These are phyloP conservation scores for Diplotaxis tenuifolia DNA, from an alignment of 345 rosid genomes.

Conservation along the genomic window DNA sequence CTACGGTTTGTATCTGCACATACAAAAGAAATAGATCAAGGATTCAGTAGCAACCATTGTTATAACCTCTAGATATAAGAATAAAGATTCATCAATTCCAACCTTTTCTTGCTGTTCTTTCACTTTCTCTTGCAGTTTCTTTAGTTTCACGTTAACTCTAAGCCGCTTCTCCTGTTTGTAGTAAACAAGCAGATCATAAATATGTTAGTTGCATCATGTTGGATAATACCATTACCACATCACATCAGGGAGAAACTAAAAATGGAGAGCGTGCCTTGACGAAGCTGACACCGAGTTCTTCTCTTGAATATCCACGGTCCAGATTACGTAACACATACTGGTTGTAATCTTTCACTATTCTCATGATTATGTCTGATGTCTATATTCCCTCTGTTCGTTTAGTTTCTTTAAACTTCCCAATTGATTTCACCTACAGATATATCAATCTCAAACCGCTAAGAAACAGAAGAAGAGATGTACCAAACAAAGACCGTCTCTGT, in stretches of 20 bases:
- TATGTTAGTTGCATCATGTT: slow-evolving; percentile 5
- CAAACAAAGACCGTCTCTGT: too few species aligned
- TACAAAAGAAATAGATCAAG: too few species aligned
- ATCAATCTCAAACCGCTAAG: too few species aligned
- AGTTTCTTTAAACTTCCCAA: slow-evolving; percentile 66
- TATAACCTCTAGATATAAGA: not conserved
- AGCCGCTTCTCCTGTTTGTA: slow-evolving; percentile 59
- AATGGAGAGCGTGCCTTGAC: slow-evolving; percentile 47
- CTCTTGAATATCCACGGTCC: slow-evolving; percentile 68
- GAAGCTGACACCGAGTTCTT: slow-evolving; percentile 67
- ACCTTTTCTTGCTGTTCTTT: slow-evolving; percentile 70
- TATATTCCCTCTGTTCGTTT: slow-evolving; percentile 73
- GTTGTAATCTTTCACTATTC: slow-evolving; percentile 70
- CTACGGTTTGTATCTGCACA: slow-evolving; percentile 60
- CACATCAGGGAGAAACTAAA: not conserved
- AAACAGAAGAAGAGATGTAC: too few species aligned
- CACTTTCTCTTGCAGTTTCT: slow-evolving; percentile 59
- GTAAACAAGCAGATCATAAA: not conserved
- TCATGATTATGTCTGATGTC: slow-evolving; percentile 69
- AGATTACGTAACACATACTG: slow-evolving; percentile 68
- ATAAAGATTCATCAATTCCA: slow-evolving; percentile 30
- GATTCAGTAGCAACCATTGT: too few species aligned
- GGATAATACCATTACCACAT: not conserved
- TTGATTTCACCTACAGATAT: slow-evolving; percentile 57
- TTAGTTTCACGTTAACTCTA: slow-evolving; percentile 57